These are phyloP conservation scores for Lotus japonicus DNA, from an alignment of 306 rosid species.

Conservation along the genomic window DNA sequence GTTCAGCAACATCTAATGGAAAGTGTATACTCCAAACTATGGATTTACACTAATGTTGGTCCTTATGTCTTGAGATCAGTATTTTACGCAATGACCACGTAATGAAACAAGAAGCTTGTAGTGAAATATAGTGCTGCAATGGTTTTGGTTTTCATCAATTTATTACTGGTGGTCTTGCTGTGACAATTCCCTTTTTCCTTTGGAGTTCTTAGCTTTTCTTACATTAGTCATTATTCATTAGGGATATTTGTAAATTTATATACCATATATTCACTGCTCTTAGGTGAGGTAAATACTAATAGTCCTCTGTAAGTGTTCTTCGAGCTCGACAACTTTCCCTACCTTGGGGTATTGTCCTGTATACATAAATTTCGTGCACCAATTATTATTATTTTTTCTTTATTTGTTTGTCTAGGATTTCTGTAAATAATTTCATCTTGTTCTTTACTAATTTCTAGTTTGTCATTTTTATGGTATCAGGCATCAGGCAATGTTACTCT, in stretches of 20 bases:
- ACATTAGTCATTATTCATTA: background rate
- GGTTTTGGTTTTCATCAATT: background rate
- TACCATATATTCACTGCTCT: too few species aligned
- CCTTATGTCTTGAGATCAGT: too few species aligned
- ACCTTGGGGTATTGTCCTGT: too few species aligned
- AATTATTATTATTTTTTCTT: background rate
- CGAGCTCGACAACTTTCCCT: too few species aligned
- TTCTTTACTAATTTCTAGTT: constrained; percentile 6
- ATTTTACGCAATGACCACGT: too few species aligned
- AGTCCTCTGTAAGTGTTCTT: too few species aligned
- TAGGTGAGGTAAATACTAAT: too few species aligned
- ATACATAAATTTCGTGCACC: too few species aligned
- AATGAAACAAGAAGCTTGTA: too few species aligned
- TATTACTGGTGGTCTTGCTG: too few species aligned
- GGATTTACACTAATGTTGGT: too few species aligned
- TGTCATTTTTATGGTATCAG: constrained; percentile 30
- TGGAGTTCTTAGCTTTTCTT: background rate
- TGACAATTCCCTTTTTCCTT: background rate
- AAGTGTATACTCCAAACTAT: background rate
- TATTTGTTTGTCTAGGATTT: background rate
- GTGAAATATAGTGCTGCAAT: background rate
- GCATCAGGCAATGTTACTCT: constrained; percentile 94
- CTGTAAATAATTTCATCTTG: background rate
- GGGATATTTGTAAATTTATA: background rate
- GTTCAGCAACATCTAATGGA: background rate